Conservation (phyloP, 140 eudicot species). For the Stevia rebaudiana region DNA sequence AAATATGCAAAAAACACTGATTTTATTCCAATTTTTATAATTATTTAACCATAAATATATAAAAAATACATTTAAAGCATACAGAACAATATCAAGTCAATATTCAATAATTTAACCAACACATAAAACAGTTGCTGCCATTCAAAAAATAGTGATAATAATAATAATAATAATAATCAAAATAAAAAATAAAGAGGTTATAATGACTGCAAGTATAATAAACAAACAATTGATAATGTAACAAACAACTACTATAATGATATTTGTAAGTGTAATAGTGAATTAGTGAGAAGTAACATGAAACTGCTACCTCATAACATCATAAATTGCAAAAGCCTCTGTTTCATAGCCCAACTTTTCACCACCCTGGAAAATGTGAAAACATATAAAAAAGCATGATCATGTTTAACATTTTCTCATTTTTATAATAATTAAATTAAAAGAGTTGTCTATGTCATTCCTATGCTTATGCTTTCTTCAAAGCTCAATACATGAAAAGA, state of each 20-base stretch:
- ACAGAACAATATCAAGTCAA: background rate
- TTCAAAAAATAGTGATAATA: too few species aligned
- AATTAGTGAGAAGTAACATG: constrained; percentile 8
- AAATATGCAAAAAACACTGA: background rate
- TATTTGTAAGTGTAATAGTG: background rate
- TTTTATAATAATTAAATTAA: background rate
- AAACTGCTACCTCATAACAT: constrained; percentile 59
- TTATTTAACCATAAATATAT: background rate
- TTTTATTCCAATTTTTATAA: background rate
- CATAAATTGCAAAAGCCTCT: constrained; percentile 87
- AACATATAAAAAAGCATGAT: background rate
- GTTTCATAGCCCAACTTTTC: constrained; percentile 80
- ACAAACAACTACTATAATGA: background rate
- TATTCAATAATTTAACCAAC: background rate
- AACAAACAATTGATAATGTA: constrained; percentile 6
- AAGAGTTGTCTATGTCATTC: background rate
- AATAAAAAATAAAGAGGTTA: background rate
- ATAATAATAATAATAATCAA: too few species aligned
- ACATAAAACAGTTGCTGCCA: background rate
- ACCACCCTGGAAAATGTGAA: constrained; percentile 48
- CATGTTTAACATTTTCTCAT: background rate
- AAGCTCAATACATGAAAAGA: background rate
- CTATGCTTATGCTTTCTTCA: background rate
- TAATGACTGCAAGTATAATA: background rate
- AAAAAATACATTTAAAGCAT: background rate